Conservation (phyloP, 129 eudicot species). For the Kitagawia praeruptora region DNA sequence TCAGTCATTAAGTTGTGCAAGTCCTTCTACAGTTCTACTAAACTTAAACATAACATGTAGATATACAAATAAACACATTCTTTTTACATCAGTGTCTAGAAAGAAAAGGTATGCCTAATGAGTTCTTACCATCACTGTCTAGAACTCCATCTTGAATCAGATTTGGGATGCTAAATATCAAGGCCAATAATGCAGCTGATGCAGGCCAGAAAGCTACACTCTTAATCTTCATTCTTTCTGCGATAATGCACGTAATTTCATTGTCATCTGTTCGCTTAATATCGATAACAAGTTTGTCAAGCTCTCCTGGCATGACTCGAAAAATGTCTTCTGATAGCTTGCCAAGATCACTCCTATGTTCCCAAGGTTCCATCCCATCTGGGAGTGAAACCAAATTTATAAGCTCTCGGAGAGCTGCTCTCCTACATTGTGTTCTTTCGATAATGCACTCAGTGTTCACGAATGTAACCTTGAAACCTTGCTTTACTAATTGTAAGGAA, state of each 20-base stretch:
- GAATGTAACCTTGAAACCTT: constrained; percentile 5
- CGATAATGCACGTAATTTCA: background rate
- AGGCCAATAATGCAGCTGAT: constrained; percentile 2
- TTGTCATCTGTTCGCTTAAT: background rate
- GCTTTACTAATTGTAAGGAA: background rate
- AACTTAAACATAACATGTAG: too few relatives aligned
- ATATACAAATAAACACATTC: too few relatives aligned
- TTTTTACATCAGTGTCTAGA: background rate
- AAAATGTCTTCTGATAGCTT: background rate
- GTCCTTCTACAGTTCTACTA: too few relatives aligned
- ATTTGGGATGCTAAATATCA: background rate
- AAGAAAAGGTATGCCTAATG: background rate
- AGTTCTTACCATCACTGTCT: background rate
- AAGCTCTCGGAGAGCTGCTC: background rate
- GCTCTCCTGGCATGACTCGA: constrained; percentile 5
- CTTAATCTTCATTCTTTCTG: background rate
- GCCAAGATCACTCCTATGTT: constrained; percentile 4
- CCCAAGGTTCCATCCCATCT: constrained; percentile 1
- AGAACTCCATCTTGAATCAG: background rate
- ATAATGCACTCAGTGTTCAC: background rate
- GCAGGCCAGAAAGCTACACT: constrained; percentile 8
- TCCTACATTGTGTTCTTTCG: background rate
- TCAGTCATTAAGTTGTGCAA: too few relatives aligned
- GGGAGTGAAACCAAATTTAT: constrained; percentile 1
- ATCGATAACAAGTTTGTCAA: background rate